Evolutionary conservation across 2,329 filamentous ascomycete species (phyloP).

Genomic region (Penicillium decumbens): DNA sequence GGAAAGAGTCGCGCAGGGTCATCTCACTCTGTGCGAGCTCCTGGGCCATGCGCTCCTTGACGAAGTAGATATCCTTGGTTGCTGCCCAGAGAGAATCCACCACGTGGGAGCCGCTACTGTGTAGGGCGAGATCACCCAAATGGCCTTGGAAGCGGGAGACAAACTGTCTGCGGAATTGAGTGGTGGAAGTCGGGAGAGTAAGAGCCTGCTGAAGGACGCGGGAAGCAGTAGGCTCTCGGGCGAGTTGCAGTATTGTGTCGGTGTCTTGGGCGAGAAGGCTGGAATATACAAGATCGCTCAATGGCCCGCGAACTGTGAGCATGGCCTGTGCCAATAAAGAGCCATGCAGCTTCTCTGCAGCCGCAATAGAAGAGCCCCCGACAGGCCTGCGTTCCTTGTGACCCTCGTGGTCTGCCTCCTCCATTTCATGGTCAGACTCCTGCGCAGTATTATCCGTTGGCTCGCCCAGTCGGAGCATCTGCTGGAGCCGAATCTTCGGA

Average conservation of each 20-base stretch:
- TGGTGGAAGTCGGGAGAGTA: constrained; percentile 49
- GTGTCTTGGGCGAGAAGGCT: constrained; percentile 59
- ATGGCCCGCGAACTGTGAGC: constrained; percentile 65
- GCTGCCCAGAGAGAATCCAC: constrained; percentile 63
- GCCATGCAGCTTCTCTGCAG: constrained; percentile 64
- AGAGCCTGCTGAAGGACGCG: constrained; percentile 63
- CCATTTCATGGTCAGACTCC: constrained; percentile 38
- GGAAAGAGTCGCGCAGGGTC: constrained; percentile 58
- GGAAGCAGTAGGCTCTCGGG: constrained; percentile 56
- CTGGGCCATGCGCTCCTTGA: constrained; percentile 63
- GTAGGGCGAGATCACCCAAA: constrained; percentile 56
- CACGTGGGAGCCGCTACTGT: constrained; percentile 62
- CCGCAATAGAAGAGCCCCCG: constrained; percentile 31
- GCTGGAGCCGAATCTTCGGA: constrained; percentile 49
- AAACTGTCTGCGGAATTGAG: constrained; percentile 58
- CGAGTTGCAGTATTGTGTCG: constrained; percentile 59
- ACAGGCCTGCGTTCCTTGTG: constrained; percentile 25
- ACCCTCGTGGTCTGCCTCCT: constrained; percentile 47
- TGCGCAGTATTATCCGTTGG: constrained; percentile 7
- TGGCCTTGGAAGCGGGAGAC: constrained; percentile 60
- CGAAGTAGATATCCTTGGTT: constrained; percentile 60
- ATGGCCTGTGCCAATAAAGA: constrained; percentile 77
- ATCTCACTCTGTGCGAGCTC: constrained; percentile 58
- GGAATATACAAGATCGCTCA: constrained; percentile 67
- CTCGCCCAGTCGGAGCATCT: constrained; percentile 54